phyloP scores from a whole-genome alignment of 2,329 filamentous ascomycete species.

The Diaporthe longicolla region DNA sequence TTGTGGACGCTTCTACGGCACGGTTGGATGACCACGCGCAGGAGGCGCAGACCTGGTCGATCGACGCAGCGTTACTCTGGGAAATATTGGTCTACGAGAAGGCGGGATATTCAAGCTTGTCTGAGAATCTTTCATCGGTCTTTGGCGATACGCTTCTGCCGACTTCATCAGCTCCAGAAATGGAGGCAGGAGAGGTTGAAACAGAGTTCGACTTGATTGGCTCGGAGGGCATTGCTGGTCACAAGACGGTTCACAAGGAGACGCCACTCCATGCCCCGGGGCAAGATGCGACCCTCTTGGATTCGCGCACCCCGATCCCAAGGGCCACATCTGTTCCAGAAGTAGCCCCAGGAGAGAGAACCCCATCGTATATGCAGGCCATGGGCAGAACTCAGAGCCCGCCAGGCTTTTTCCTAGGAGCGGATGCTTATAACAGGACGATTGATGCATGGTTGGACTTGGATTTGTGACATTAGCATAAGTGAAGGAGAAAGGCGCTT shows the following conservation, averaged over 20 bases:
- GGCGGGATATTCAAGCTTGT: not conserved
- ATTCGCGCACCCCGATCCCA: not conserved
- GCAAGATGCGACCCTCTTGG: not conserved
- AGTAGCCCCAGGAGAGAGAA: not conserved
- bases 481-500: not conserved
- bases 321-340: not conserved
- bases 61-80: conserved; percentile 8
- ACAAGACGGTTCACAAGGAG: conserved; percentile 4
- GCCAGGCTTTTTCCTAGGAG: not conserved
- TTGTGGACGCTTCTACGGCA: not conserved
- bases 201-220: conserved; percentile 4
- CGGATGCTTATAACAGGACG: not conserved
- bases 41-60: conserved; percentile 16
- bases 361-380: not conserved
- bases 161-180: not conserved
- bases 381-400: not conserved
- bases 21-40: not conserved
- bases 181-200: not conserved
- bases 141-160: not conserved
- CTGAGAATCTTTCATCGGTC: not conserved
- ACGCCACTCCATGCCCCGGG: not conserved
- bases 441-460: conserved; percentile 22
- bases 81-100: conserved; percentile 16
- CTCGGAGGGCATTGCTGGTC: conserved; percentile 2
- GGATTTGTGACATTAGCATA: not conserved